Base-by-base conservation (phyloP, 495 filamentous ascomycete species). In the Margaritispora aquatica region DNA sequence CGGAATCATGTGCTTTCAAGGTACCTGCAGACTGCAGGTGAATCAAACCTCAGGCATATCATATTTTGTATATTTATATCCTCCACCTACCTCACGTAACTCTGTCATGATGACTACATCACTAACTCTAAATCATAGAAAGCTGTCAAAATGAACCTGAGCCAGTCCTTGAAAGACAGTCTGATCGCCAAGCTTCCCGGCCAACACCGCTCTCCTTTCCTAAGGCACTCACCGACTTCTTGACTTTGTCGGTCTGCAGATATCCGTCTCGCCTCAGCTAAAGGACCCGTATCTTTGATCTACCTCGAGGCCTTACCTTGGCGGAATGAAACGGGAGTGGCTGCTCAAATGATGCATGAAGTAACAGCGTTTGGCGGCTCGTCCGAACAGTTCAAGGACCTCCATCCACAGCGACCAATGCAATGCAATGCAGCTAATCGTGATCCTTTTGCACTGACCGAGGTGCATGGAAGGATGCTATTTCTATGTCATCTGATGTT, bases 401-500 rank as follows among this genome's bases (percentile, higher is more conserved):
- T n/a, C n/a, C n/a, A n/a, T n/a, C n/a, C n/a, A n/a, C n/a, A n/a
- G n/a, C n/a, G n/a, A n/a, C n/a, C n/a, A 8, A 44, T 44, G 38
- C 38, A 44, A 44, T 44, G 38, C 38, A 44, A 54, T 36, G 52
- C 52, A 41, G 11, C 7, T 52, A 26, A 52, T 52, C 24, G 24
- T 17, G 24, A 3, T 22, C 52, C 52, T 54, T 54, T 31, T 41
- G 31, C 31, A 41, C 1, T 54, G 52, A 34, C 2, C 19, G 21
- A 19, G 21, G 10, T 22, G 38, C 38, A 10, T 44, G 17, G 38
- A 22, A 26, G 19, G 20, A n/a, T 26, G 15, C 15, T n/a, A 15
- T 52, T n/a, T 17, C 50, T 10, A 29, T n/a, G 52, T 54, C 52
- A 54, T 54, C 52, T 54, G 52, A 54, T 41, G 26, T 22, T 36